These are phyloP conservation scores for Massospora cicadina DNA, from an alignment of 371 early-diverging fungal genomes.

Conservation along the genomic window DNA sequence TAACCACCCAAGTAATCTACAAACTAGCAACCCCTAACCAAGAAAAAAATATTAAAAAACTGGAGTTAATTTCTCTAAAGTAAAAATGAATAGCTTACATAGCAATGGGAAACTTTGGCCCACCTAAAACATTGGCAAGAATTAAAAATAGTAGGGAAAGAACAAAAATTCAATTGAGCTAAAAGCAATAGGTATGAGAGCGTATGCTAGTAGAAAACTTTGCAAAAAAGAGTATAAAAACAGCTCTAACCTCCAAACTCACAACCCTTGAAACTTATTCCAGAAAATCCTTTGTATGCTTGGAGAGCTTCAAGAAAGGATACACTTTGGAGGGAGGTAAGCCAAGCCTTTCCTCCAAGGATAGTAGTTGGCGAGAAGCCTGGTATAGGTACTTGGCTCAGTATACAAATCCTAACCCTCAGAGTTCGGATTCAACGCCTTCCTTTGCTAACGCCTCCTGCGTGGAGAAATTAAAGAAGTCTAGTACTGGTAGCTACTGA, in stretches of 20 bases:
- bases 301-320: neutral
- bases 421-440: neutral
- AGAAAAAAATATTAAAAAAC: no score
- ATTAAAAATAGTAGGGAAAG: neutral
- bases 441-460: neutral
- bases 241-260: neutral
- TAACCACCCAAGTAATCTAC: no score
- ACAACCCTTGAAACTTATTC: neutral
- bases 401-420: conserved; percentile 39
- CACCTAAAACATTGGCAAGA: conserved; percentile 18
- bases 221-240: neutral
- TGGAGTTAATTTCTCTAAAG: no score
- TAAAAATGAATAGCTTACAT: conserved; percentile 34
- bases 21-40: no score
- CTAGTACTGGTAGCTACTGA: conserved; percentile 18
- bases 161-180: no score
- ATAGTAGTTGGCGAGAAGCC: conserved; percentile 23
- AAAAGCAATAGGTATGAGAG: neutral
- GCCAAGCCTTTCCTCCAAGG: neutral
- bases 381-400: conserved; percentile 75
- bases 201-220: neutral
- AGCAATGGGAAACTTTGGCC: conserved; percentile 96
- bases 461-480: neutral
- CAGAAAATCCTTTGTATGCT: neutral
- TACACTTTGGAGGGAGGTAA: neutral